Evolutionary conservation across 148 eudicot genomes (phyloP).

Genomic region (Vaccinium corymbosum): DNA sequence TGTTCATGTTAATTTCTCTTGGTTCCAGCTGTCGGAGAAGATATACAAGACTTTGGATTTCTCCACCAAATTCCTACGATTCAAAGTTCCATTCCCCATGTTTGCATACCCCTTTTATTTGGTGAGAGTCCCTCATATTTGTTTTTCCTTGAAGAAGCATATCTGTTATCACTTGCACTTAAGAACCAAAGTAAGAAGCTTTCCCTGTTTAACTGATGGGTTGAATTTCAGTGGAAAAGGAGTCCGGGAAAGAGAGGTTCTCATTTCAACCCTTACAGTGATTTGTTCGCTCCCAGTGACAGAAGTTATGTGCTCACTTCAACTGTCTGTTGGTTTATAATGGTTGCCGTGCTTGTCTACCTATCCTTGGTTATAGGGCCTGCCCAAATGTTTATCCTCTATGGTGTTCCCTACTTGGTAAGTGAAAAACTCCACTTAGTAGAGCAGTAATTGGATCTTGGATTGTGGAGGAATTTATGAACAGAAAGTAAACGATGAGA

Average conservation of each 20-base stretch:
- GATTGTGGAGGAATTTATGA: background rate
- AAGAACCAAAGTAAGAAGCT: background rate
- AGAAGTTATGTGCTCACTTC: constrained; percentile 38
- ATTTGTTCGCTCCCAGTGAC: constrained; percentile 40
- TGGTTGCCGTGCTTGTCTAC: constrained; percentile 36
- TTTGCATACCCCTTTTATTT: constrained; percentile 45
- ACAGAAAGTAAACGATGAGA: background rate
- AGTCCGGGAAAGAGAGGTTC: constrained; percentile 54
- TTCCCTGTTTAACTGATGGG: constrained; percentile 7
- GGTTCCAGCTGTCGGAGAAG: constrained; percentile 41
- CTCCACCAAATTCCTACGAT: constrained; percentile 43
- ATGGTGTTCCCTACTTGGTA: constrained; percentile 52
- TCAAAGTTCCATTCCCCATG: constrained; percentile 47
- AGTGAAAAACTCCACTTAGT: background rate
- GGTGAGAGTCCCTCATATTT: constrained; percentile 22
- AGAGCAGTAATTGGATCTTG: background rate
- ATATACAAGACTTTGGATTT: constrained; percentile 34
- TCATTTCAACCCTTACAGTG: constrained; percentile 50
- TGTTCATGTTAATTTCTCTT: background rate
- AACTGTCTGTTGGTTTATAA: constrained; percentile 42
- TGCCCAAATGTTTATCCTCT: constrained; percentile 31
- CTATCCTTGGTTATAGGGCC: constrained; percentile 31
- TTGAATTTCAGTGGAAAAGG: constrained; percentile 36
- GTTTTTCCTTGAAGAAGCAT: background rate
- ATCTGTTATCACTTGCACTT: background rate